phyloP scores from a whole-genome alignment of 202 grass and related monocot species.

The Musa balbisiana region DNA sequence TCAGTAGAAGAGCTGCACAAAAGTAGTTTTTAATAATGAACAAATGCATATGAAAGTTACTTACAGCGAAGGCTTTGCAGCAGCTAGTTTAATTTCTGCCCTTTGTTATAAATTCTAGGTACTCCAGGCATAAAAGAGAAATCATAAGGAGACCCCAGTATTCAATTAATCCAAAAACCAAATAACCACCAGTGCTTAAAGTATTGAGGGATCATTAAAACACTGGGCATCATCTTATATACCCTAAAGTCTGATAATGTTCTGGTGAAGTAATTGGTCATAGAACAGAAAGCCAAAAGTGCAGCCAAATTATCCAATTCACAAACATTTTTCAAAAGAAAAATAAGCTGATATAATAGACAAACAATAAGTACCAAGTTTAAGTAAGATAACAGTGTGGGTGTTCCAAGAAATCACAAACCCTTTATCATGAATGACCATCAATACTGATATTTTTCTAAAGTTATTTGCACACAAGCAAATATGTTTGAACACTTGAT shows the following conservation, averaged over 20 bases:
- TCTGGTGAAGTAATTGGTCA: neutral
- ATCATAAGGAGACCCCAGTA: neutral
- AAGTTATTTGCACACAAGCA: too few species aligned
- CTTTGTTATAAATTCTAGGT: neutral
- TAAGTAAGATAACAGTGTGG: too few species aligned
- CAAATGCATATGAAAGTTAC: constrained; percentile 10
- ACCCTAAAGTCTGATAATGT: neutral
- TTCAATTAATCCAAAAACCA: neutral
- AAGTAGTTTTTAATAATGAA: constrained; percentile 20
- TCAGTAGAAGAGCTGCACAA: constrained; percentile 71
- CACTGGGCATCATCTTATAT: neutral
- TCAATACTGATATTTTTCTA: too few species aligned
- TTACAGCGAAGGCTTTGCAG: too few species aligned
- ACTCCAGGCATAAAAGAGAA: neutral
- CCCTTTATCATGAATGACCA: too few species aligned
- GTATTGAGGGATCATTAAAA: neutral
- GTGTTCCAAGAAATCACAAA: too few species aligned
- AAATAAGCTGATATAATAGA: too few species aligned
- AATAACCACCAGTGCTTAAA: neutral
- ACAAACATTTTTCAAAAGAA: too few species aligned
- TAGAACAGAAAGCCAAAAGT: too few species aligned
- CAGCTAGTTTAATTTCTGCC: neutral
- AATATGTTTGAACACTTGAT: too few species aligned
- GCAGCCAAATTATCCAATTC: too few species aligned
- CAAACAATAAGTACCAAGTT: too few species aligned